Base-by-base conservation (phyloP, 768 basidiomycete genomes). In the Calocera viscosa region DNA sequence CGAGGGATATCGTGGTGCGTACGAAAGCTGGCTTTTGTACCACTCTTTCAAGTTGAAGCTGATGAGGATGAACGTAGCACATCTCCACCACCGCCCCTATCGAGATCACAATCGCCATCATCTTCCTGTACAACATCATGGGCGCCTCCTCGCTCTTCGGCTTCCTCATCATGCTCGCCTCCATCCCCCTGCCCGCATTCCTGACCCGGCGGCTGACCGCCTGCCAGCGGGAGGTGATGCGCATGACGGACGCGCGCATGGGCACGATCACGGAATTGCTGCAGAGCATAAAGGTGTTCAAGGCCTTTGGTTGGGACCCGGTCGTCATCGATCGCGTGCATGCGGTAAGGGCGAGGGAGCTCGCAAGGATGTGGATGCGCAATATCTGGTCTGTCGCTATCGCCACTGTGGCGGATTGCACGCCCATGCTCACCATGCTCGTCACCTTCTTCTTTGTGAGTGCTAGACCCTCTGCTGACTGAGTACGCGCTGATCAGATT, bases 51-150 rank as follows among this genome's bases (percentile, higher is more conserved):
- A n/a, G n/a, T n/a, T n/a, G n/a, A n/a, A n/a, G n/a, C n/a, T n/a
- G n/a, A n/a, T n/a, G n/a, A n/a, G n/a, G n/a, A n/a, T n/a, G n/a
- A n/a, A 5, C 14, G 35, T 14, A 38, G 53, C 53, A 60, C 30
- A 60, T 60, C 30, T 60, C 53, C 30, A 32, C 30, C 30, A 60
- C 53, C 22, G 53, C 53, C 26, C 53, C 53, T 11, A 60, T 60
- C 11, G 53, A 60, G 30, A 28, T 26, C 53, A 60, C 53, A 5
- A 60, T 60, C 53, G 53, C 53, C 2, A 32, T 26, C 30, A 32
- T 60, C 24, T 60, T 60, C 53, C 53, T 60, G 53, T 60, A 60
- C 53, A 60, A 60, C 53, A 60, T 60, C 53, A 60, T 60, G 53
- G 53, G 53, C 53, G 53, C 30, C 26, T 60, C 53, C 26, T 60